Base-by-base conservation (phyloP, 2,329 filamentous ascomycete species). In the Aspergillus ustus region DNA sequence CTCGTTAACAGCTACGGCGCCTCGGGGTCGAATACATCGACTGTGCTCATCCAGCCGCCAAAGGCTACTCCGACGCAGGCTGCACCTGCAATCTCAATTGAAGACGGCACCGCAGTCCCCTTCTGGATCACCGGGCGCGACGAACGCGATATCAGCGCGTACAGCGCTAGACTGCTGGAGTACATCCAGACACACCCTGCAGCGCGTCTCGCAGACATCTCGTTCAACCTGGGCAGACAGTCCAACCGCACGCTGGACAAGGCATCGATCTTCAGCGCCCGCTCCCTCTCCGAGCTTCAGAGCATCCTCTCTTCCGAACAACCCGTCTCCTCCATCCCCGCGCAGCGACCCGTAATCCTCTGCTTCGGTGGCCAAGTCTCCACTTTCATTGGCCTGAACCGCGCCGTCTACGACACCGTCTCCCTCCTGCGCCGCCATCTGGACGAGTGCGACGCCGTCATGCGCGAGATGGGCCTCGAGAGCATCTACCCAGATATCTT, bases 281-380 rank as follows among this genome's bases (percentile, higher is more conserved):
- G 52, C 1, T 52, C 60, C 1, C 7, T 46, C 7, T 19, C 46
- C 2, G 52, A 62, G 20, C 50, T 62, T 4, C 28, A 62, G 8
- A 20, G 31, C 1, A 46, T 29, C 19, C 49, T 62, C 9, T 20
- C 53, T 1, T 13, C 49, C 6, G 29, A 52, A 0, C 7, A 20
- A 17, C 37, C 25, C 46, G 50, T 48, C 50, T 20, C 43, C 11
- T n/a, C 15, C 7, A 20, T 25, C 29, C 48, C 57, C 43, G 54
- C 57, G 9, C 34, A 52, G 20, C 28, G 31, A 15, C 66, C 70
- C 3, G 67, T 80, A 1, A 63, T 81, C 2, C 66, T 82, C 0
- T 71, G 68, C 44, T 80, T 81, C 52, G 78, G 76, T 2, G 80
- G 80, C 2, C 80, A 82, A 52, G 70, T 68, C 2, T 69, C 69